Conservation (phyloP, 2,329 filamentous ascomycete genomes). For the Diaporthe vexans region DNA sequence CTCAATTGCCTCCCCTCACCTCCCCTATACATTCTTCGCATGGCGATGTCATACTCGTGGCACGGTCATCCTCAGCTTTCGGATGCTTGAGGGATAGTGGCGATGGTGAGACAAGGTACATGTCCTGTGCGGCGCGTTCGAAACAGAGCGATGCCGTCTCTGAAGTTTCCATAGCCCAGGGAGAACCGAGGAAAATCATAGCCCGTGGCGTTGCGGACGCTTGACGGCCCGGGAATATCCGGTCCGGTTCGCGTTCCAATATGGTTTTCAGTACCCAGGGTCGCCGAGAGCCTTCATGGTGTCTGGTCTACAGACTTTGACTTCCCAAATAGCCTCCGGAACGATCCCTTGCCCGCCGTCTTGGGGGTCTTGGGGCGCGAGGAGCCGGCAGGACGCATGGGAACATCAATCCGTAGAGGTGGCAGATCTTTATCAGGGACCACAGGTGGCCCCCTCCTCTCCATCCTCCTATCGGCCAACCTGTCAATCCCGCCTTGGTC, state of each 20-base stretch:
- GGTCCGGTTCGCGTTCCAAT: background rate
- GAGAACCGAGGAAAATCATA: background rate
- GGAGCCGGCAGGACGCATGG: constrained; percentile 41
- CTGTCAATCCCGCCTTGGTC: constrained; percentile 32
- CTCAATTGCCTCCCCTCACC: background rate
- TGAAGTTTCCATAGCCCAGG: background rate
- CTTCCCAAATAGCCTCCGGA: constrained; percentile 47
- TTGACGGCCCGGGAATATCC: background rate
- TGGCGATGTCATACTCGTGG: background rate
- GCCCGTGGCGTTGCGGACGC: no score
- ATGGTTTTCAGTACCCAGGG: background rate
- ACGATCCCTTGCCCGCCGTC: constrained; percentile 48
- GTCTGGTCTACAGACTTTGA: constrained; percentile 44
- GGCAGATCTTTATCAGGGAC: constrained; percentile 12
- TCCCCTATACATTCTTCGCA: background rate
- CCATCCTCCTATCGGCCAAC: constrained; percentile 23
- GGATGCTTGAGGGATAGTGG: no score
- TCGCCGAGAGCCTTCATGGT: background rate
- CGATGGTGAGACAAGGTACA: background rate
- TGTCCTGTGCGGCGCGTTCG: no score
- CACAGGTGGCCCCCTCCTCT: constrained; percentile 27
- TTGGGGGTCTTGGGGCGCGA: constrained; percentile 54
- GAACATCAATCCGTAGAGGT: background rate
- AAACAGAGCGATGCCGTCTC: background rate
- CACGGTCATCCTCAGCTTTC: no score